phyloP scores from a whole-genome alignment of 2,329 filamentous ascomycete genomes.

The Arthrinium puccinioides region DNA sequence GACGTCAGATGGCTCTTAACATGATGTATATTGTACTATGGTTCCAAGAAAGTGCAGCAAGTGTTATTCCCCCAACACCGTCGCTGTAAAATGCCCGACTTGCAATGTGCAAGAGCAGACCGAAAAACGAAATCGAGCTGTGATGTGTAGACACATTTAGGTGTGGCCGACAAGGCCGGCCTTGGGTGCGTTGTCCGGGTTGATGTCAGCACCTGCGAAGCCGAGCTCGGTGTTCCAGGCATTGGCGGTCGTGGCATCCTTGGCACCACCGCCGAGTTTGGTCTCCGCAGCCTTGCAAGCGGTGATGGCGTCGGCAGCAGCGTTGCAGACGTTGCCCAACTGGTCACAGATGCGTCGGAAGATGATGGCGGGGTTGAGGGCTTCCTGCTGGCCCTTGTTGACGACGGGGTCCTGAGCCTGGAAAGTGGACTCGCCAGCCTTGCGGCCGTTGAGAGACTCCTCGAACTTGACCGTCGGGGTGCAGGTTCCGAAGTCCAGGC shows the following conservation, averaged over 20 bases:
- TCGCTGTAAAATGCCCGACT: no score
- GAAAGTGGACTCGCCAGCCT: constrained; percentile 57
- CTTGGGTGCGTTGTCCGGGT: constrained; percentile 30
- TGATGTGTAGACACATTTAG: constrained; percentile 12
- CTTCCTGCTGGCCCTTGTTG: constrained; percentile 56
- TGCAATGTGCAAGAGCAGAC: no score
- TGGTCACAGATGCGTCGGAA: constrained; percentile 66
- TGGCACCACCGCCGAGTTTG: constrained; percentile 21
- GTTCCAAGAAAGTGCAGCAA: no score
- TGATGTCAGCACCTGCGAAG: constrained; percentile 29
- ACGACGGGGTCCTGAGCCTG: constrained; percentile 56
- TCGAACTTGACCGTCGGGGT: constrained; percentile 53
- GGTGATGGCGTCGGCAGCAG: constrained; percentile 50
- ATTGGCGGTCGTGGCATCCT: constrained; percentile 28
- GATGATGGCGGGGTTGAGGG: constrained; percentile 67
- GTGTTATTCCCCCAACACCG: no score
- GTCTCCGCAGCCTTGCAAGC: constrained; percentile 45
- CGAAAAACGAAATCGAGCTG: no score
- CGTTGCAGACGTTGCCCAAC: constrained; percentile 58
- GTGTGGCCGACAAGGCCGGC: constrained; percentile 28
- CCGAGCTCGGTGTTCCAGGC: constrained; percentile 33
- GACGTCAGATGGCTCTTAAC: no score
- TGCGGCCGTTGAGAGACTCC: constrained; percentile 48
- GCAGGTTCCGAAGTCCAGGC: constrained; percentile 46
- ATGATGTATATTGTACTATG: no score